phyloP scores from a whole-genome alignment of 495 filamentous ascomycete species.

The Clohesyomyces aquaticus region DNA sequence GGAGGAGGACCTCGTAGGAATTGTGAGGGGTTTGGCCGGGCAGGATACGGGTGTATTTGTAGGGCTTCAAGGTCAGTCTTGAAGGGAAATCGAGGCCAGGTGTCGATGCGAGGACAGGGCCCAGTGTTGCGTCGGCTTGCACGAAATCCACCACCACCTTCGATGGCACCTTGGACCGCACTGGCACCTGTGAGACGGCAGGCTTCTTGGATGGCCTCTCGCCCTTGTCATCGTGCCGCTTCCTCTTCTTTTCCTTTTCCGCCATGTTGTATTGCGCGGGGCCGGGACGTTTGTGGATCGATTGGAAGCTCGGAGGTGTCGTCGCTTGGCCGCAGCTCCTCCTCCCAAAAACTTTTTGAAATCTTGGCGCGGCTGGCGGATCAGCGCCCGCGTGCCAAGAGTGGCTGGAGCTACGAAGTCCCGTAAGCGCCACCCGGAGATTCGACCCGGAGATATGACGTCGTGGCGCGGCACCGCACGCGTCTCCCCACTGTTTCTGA shows the following conservation, averaged over 20 bases:
- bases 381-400: background rate
- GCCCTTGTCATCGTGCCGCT: constrained; percentile 60
- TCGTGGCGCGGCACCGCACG: background rate
- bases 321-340: constrained; percentile 4
- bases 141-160: constrained; percentile 55
- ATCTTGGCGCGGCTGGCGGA: constrained; percentile 14
- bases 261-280: constrained; percentile 44
- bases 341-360: constrained; percentile 25
- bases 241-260: constrained; percentile 76
- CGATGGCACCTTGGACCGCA: constrained; percentile 51
- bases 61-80: constrained; percentile 64
- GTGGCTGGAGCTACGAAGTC: constrained; percentile 1
- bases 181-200: too few species aligned
- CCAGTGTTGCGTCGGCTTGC: constrained; percentile 20
- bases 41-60: constrained; percentile 47
- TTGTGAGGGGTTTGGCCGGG: constrained; percentile 42
- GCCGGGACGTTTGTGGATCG: too few species aligned
- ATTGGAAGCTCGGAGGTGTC: background rate
- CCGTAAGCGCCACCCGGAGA: too few species aligned
- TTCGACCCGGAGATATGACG: constrained; percentile 10
- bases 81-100: constrained; percentile 66
- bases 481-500: constrained; percentile 1
- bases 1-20: constrained; percentile 71
- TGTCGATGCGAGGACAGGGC: constrained; percentile 60
- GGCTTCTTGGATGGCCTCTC: constrained; percentile 67